phyloP scores from a whole-genome alignment of 352 stramenopile species.

The Aphanomyces invadans region DNA sequence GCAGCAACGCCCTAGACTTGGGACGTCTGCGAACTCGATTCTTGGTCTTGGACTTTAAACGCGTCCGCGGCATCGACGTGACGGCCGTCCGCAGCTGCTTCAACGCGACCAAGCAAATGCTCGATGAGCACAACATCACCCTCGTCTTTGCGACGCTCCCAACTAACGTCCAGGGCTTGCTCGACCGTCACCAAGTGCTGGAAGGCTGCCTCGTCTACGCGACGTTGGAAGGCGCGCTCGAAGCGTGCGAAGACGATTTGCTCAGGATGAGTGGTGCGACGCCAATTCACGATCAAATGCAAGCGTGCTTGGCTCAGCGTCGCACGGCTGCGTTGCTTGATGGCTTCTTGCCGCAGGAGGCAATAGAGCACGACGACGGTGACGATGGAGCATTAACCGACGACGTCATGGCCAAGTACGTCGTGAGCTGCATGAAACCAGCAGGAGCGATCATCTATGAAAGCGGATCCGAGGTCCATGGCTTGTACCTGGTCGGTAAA shows the following conservation, averaged over 20 bases:
- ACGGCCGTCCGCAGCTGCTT: slow-evolving; percentile 83
- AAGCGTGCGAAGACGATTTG: slow-evolving; percentile 82
- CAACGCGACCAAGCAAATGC: slow-evolving; percentile 73
- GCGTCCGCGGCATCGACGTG: slow-evolving; percentile 82
- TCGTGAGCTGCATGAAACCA: too few species aligned
- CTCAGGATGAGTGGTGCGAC: too few species aligned
- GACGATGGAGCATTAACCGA: too few species aligned
- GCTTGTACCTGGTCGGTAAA: too few species aligned
- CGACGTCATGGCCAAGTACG: too few species aligned
- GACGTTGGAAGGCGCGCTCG: slow-evolving; percentile 69
- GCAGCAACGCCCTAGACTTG: neutral
- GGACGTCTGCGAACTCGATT: slow-evolving; percentile 47
- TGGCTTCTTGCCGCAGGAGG: too few species aligned
- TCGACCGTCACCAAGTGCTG: slow-evolving; percentile 76
- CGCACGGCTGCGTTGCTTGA: too few species aligned
- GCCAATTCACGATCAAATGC: too few species aligned
- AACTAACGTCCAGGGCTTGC: slow-evolving; percentile 50
- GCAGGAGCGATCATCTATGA: too few species aligned
- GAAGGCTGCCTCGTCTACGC: slow-evolving; percentile 68
- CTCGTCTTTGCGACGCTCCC: slow-evolving; percentile 71
- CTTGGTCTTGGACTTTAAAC: slow-evolving; percentile 86
- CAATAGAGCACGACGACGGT: too few species aligned
- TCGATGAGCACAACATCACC: slow-evolving; percentile 62
- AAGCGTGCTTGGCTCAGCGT: too few species aligned
- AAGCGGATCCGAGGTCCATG: too few species aligned